These are phyloP conservation scores for Pisolithus tinctorius DNA, from an alignment of 768 basidiomycete species.

Conservation along the genomic window DNA sequence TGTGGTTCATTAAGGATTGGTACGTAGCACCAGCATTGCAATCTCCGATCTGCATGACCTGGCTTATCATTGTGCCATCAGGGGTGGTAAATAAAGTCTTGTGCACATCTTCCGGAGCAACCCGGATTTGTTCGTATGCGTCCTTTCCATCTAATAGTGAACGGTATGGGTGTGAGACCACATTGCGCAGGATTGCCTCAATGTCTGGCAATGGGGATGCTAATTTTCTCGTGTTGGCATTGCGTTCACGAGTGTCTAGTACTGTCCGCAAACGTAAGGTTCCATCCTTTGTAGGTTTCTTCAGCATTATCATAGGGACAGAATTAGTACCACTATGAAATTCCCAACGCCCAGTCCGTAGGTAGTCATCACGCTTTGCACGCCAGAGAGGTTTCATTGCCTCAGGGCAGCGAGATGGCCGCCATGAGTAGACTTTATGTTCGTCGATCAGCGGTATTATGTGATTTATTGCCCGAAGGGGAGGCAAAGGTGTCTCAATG, in stretches of 20 bases:
- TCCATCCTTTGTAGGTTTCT: constrained; percentile 18
- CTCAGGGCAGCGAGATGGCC: constrained; percentile 31
- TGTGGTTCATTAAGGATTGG: constrained; percentile 24
- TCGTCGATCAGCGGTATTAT: constrained; percentile 29
- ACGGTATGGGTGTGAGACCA: constrained; percentile 12
- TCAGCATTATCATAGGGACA: too few relatives aligned
- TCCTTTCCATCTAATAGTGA: constrained; percentile 24
- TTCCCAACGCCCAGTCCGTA: constrained; percentile 25
- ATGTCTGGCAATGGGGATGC: constrained; percentile 23
- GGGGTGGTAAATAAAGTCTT: constrained; percentile 28
- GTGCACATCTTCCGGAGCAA: constrained; percentile 17
- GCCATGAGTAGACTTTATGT: constrained; percentile 27
- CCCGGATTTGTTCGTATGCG: constrained; percentile 27
- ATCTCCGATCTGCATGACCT: constrained; percentile 3
- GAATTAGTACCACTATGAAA: constrained; percentile 21
- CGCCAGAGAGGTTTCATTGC: constrained; percentile 18
- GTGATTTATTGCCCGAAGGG: constrained; percentile 30
- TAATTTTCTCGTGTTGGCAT: constrained; percentile 25
- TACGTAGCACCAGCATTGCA: too few relatives aligned
- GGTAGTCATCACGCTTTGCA: constrained; percentile 25
- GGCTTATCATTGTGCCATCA: constrained; percentile 38
- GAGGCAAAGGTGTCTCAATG: constrained; percentile 24
- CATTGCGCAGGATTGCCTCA: neutral
- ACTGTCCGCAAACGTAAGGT: constrained; percentile 13
- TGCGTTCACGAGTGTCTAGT: constrained; percentile 23